Evolutionary conservation across 768 basidiomycete species (phyloP), one percentile per base, ranked within the genome.

Genomic region (Podaxis carcinomalis): DNA sequence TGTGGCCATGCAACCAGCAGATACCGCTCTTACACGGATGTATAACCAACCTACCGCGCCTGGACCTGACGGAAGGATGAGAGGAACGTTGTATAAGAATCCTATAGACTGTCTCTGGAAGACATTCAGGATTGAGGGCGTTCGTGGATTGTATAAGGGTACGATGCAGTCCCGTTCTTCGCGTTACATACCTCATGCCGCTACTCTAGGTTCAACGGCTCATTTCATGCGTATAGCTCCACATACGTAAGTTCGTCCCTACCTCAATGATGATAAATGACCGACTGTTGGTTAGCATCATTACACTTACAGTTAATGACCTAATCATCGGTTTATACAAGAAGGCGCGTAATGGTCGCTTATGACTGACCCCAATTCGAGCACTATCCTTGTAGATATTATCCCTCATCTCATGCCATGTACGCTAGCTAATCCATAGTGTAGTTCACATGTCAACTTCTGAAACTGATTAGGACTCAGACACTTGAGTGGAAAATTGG

Each of bases 91-190:
- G 19, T 97, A 98, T 75, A 90, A 83, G 72, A 95, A 90, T 69
- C 95, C 95, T 3, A 87, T 98, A 67, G 95, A 98, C 67, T 98
- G 96, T 75, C 77, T 99, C 53, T 96, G 91, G 92, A 98, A 97
- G 79, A 99, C 97, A 0, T 83, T 92, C 65, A 87, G 87, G 70
- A 78, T 88, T 0, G 97, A 99, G 75, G 97, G 97, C 35, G 74
- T 94, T 9, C 78, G 84, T 23, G 97, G 93, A n/a, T 92, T 90
- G 90, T 99, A 99, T 78, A 98, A 98, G 79, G 95, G 93, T 84
- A 64, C 13, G 66, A 16, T 28, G 37, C 1, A 27, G 21, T n/a
- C 32, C 47, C 9, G 13, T 40, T n/a, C 14, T 52, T 28, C 21
- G 27, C 4, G n/a, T 1, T 1, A 19, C 40, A 4, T 5, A n/a